phyloP scores from a whole-genome alignment of 2,329 filamentous ascomycete species.

The Nigrograna mackinnonii region DNA sequence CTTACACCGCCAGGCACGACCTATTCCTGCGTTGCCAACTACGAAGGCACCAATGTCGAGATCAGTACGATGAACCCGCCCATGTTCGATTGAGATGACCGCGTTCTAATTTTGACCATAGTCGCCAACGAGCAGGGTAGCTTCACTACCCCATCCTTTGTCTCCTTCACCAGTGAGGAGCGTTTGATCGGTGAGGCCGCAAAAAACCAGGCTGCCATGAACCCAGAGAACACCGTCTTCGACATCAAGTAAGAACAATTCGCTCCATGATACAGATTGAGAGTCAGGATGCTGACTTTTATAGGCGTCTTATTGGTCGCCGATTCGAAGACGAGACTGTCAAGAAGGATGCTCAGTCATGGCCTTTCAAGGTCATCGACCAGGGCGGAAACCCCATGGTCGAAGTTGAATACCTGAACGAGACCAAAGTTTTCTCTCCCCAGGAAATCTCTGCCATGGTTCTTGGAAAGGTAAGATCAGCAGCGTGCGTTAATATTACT shows the following conservation, averaged over 20 bases:
- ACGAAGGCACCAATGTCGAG: constrained; percentile 99
- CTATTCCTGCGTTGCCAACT: constrained; percentile 99
- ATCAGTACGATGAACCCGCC: constrained; percentile 69
- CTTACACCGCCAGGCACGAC: constrained; percentile 75
- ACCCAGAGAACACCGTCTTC: constrained; percentile 97
- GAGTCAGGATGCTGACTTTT: constrained; percentile 30
- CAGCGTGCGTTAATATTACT: constrained; percentile 1
- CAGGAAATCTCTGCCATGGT: constrained; percentile 99
- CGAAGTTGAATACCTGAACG: constrained; percentile 92
- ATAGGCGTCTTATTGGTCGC: constrained; percentile 94
- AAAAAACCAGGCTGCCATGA: constrained; percentile 99
- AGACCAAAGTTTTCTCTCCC: constrained; percentile 94
- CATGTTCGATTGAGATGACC: constrained; percentile 5
- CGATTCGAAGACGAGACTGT: constrained; percentile 93
- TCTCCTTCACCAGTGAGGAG: constrained; percentile 98
- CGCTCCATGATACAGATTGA: too few relatives aligned
- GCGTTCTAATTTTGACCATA: constrained; percentile 38
- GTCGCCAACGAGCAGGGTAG: constrained; percentile 99
- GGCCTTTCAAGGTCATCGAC: constrained; percentile 98
- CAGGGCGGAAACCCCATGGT: constrained; percentile 87
- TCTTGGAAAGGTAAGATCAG: constrained; percentile 77
- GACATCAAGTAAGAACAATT: constrained; percentile 86
- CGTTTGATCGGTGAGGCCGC: constrained; percentile 98
- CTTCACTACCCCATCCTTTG: constrained; percentile 98
- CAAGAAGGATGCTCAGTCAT: constrained; percentile 98